Base-by-base conservation (phyloP, 2,329 filamentous ascomycete species). In the Epichloe gansuensis region DNA sequence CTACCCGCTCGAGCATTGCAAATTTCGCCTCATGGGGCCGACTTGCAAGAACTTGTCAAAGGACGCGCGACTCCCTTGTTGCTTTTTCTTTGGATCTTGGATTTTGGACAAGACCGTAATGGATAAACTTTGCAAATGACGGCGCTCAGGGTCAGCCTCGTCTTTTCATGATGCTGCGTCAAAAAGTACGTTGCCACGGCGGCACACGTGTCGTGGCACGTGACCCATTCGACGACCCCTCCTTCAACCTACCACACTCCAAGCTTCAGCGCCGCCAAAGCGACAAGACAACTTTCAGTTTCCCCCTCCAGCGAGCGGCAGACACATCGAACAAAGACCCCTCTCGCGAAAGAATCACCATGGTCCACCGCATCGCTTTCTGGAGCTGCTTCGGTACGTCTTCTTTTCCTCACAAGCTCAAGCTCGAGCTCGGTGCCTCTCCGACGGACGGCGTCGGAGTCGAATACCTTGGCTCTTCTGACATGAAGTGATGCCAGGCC, bases 311-410 rank as follows among this genome's bases (percentile, higher is more conserved):
- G 37, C 47, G 47, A 28, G 8, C 15, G 25, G 25, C 17, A 43
- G 11, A 43, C 1, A 34, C 48, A 7, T 13, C 34, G 15, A 45
- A 23, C 31, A 34, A 11, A 17, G 31, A 21, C 34, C 12, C 13
- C 4, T 13, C 23, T 13, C 23, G 37, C 47, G 46, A 52, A 57
- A 50, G 58, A 61, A 63, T 62, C 28, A 75, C 61, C 61, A 82
- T 82, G 78, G 77, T 81, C 58, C 71, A 73, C 72, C 77, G 80
- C 67, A 76, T 90, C 69, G 74, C 89, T 69, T 90, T 91, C 78
- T 91, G 87, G 87, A 78, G 80, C 72, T 86, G 86, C 77, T 95
- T 96, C 81, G 91, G 91, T 96, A 82, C 65, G 79, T 75, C 55
- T 31, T 9, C 5, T 9, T 28, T 25, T 46, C 4, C 44, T 34